phyloP scores from a whole-genome alignment of 177 flowering plant genomes.

The Telopea speciosissima region DNA sequence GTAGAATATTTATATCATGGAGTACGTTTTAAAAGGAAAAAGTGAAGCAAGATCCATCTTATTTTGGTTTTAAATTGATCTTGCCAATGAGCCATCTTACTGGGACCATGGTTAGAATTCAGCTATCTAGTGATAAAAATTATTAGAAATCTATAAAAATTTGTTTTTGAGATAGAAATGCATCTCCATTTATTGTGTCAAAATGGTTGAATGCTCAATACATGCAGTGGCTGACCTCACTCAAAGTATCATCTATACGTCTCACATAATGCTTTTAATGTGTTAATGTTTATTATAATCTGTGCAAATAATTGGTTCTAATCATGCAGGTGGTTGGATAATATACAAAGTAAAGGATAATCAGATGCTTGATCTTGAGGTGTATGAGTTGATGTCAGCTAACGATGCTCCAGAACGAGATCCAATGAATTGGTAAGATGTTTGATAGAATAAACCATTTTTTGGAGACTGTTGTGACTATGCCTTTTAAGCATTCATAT shows the following conservation, averaged over 20 bases:
- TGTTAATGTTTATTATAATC: neutral
- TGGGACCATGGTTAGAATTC: neutral
- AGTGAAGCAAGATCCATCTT: no score
- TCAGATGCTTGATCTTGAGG: conserved; percentile 50
- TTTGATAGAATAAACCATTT: conserved; percentile 1
- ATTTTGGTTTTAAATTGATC: neutral
- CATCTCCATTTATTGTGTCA: neutral
- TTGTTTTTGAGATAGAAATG: neutral
- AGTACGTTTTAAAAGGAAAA: no score
- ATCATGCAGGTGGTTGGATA: conserved; percentile 74
- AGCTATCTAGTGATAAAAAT: neutral
- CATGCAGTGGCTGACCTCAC: neutral
- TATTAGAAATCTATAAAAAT: neutral
- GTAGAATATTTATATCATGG: neutral
- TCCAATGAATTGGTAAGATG: conserved; percentile 84
- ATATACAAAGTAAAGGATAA: conserved; percentile 47
- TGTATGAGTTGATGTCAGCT: conserved; percentile 91
- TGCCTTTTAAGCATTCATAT: no score
- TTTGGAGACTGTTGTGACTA: neutral
- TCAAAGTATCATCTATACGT: neutral
- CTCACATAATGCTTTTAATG: neutral
- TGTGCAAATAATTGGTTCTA: conserved; percentile 1
- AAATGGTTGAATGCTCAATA: no score
- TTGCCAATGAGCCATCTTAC: neutral
- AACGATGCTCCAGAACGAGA: conserved; percentile 97